Evolutionary conservation across 306 rosid species (phyloP).

Genomic region (Pachyrhizus erosus): DNA sequence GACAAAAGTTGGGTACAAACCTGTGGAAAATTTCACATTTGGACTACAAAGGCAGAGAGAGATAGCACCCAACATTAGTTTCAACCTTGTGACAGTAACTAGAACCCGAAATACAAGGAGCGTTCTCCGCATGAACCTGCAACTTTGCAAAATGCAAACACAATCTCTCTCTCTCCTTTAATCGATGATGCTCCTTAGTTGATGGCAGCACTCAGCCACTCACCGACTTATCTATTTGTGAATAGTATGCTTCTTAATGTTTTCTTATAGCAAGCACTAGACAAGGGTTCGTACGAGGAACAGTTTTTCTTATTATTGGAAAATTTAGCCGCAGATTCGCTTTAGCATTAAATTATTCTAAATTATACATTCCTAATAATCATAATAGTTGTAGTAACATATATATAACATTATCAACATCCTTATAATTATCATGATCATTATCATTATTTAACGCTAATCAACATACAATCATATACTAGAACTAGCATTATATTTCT

Average conservation of each 20-base stretch:
- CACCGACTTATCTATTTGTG: slow-evolving; percentile 18
- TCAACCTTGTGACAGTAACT: background rate
- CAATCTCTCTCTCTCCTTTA: slow-evolving; percentile 15
- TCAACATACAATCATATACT: slow-evolving; percentile 40
- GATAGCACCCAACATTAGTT: background rate
- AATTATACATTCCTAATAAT: slow-evolving; percentile 27
- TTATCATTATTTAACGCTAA: slow-evolving; percentile 26
- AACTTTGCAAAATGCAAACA: slow-evolving; percentile 18
- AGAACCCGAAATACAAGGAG: slow-evolving; percentile 33
- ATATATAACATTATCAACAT: slow-evolving; percentile 12
- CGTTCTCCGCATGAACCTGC: slow-evolving; percentile 15
- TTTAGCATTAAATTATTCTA: slow-evolving; percentile 32
- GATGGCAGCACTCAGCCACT: slow-evolving; percentile 38
- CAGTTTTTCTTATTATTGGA: slow-evolving; percentile 24
- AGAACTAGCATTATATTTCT: background rate
- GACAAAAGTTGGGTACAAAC: slow-evolving; percentile 23
- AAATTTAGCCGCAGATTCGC: slow-evolving; percentile 33
- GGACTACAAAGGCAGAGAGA: background rate
- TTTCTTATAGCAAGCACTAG: slow-evolving; percentile 35
- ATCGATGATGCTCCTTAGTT: slow-evolving; percentile 32
- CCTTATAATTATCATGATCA: background rate
- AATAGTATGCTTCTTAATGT: slow-evolving; percentile 28
- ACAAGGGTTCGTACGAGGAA: slow-evolving; percentile 53
- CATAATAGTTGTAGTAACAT: background rate
- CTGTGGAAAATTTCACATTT: background rate